A percentile compares a stretch with the other conserved stretches of the same genome.
Evolutionary conservation across 768 basidiomycete genomes (phyloP).

Genomic region (Termitomyces titanicus): DNA sequence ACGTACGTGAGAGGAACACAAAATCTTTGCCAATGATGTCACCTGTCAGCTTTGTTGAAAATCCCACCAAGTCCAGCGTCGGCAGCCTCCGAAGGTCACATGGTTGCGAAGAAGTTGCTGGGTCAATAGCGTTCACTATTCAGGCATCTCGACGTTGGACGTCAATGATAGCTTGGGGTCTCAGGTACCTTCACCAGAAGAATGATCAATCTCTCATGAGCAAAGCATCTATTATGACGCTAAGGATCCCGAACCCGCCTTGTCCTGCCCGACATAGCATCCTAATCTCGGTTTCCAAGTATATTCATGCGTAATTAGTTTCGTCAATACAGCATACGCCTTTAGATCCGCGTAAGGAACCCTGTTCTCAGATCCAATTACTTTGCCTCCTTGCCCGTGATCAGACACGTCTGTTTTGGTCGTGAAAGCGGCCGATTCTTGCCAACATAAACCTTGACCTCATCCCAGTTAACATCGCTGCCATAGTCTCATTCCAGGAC

Average conservation of each 20-base stretch:
- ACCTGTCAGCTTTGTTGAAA: too few species aligned
- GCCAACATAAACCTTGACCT: conserved; percentile 58
- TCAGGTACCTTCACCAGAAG: too few species aligned
- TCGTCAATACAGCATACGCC: conserved; percentile 64
- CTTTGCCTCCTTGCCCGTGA: conserved; percentile 74
- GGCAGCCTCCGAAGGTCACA: too few species aligned
- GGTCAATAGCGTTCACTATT: too few species aligned
- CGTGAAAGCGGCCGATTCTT: conserved; percentile 66
- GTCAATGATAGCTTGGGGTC: too few species aligned
- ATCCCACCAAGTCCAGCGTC: too few species aligned
- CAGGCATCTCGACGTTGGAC: too few species aligned
- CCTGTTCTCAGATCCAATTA: conserved; percentile 78
- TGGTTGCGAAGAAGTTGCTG: too few species aligned
- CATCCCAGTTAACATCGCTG: conserved; percentile 74
- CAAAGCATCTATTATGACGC: neutral
- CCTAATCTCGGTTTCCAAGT: conserved; percentile 54
- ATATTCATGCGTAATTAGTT: conserved; percentile 62
- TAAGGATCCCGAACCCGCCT: neutral
- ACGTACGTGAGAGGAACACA: too few species aligned
- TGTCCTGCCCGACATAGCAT: conserved; percentile 36
- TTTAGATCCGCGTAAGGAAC: conserved; percentile 72
- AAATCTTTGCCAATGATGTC: too few species aligned
- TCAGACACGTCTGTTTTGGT: conserved; percentile 60
- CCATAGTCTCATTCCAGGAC: conserved; percentile 69
- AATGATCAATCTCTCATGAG: neutral